These are phyloP conservation scores for Blastomyces gilchristii DNA, from an alignment of 2,329 filamentous ascomycete species.

Conservation along the genomic window DNA sequence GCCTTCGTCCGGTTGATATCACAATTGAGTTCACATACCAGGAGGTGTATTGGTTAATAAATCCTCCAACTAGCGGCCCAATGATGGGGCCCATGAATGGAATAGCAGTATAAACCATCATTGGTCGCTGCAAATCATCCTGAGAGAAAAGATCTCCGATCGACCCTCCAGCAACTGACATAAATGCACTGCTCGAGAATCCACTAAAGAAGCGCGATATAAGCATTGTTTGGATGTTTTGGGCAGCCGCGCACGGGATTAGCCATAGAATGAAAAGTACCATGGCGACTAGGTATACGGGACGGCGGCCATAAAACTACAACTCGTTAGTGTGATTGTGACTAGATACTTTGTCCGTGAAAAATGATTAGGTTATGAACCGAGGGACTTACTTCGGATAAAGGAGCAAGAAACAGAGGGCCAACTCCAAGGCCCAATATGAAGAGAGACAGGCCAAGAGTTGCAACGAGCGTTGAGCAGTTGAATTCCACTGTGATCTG, in stretches of 20 bases:
- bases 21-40: slow-evolving; percentile 37
- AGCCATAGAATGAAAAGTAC: slow-evolving; percentile 47
- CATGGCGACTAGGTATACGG: slow-evolving; percentile 27
- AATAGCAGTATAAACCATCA: slow-evolving; percentile 61
- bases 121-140: slow-evolving; percentile 58
- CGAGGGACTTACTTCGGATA: slow-evolving; percentile 49
- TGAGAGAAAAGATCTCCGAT: slow-evolving; percentile 63
- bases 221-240: slow-evolving; percentile 47
- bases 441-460: slow-evolving; percentile 51
- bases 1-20: too few species aligned
- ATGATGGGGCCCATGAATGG: slow-evolving; percentile 49
- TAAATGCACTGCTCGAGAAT: slow-evolving; percentile 51
- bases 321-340: neutral
- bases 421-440: slow-evolving; percentile 49
- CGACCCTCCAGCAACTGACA: slow-evolving; percentile 65
- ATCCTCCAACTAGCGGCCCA: slow-evolving; percentile 48
- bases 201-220: slow-evolving; percentile 53
- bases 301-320: slow-evolving; percentile 1
- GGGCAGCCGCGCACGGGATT: slow-evolving; percentile 43
- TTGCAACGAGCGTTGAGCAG: slow-evolving; percentile 22
- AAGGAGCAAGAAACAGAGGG: slow-evolving; percentile 51
- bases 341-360: neutral
- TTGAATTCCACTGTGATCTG: slow-evolving; percentile 5
- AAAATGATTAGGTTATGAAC: neutral
- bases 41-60: slow-evolving; percentile 60